phyloP scores from a whole-genome alignment of 768 basidiomycete species.

The Boletus eberwhitei region DNA sequence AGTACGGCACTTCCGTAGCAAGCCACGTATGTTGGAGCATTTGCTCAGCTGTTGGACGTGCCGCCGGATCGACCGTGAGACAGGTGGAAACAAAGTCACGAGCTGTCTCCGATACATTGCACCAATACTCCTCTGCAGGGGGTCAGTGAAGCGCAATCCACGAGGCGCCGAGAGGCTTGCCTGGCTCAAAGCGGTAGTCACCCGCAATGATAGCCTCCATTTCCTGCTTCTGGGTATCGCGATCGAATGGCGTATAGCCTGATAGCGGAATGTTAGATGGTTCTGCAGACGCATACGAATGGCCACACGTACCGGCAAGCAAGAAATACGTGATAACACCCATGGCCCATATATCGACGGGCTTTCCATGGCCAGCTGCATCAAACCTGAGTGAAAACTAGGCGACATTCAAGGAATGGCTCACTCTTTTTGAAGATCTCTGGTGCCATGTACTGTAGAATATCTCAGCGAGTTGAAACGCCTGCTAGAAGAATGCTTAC shows the following conservation, averaged over 20 bases:
- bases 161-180: constrained; percentile 17
- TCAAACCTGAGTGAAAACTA: not conserved
- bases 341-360: constrained; percentile 97
- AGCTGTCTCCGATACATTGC: constrained; percentile 76
- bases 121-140: constrained; percentile 75
- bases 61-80: constrained; percentile 77
- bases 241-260: constrained; percentile 96
- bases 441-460: constrained; percentile 81
- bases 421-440: constrained; percentile 91
- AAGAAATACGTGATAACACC: constrained; percentile 98
- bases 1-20: constrained; percentile 63
- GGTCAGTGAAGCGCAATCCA: not conserved
- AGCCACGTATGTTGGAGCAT: constrained; percentile 71
- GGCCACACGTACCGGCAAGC: constrained; percentile 51
- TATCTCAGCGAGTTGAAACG: constrained; percentile 4
- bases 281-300: not conserved
- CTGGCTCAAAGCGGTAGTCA: constrained; percentile 88
- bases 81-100: constrained; percentile 80
- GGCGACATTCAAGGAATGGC: constrained; percentile 21
- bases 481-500: constrained; percentile 37
- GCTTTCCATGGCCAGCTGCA: constrained; percentile 86
- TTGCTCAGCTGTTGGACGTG: constrained; percentile 76
- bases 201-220: constrained; percentile 94
- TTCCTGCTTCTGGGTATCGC: constrained; percentile 82
- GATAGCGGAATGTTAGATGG: constrained; percentile 14